Percentiles rank a stretch among this genome's conserved stretches.
phyloP scores from a whole-genome alignment of 1,284 basidiomycete genomes.

The Sparassis latifolia region DNA sequence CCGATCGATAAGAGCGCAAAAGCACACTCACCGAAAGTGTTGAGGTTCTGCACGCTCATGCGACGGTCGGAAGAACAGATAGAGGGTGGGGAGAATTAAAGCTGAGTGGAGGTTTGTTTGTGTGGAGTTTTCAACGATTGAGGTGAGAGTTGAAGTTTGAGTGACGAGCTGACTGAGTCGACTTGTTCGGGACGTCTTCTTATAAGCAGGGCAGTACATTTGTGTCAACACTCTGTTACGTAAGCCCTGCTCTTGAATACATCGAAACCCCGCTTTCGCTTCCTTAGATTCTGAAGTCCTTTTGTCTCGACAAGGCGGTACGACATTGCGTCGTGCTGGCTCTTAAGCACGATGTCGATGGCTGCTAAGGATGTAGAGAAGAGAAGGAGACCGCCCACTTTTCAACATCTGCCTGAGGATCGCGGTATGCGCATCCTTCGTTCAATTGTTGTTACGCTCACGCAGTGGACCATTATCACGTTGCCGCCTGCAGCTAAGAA shows the following conservation, averaged over 20 bases:
- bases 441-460: neutral
- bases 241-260: neutral
- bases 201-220: neutral
- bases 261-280: neutral
- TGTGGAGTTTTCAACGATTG: slow-evolving; percentile 9
- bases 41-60: slow-evolving; percentile 90
- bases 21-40: slow-evolving; percentile 58
- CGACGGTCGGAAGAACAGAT: slow-evolving; percentile 41
- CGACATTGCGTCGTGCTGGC: too few relatives aligned
- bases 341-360: slow-evolving; percentile 2
- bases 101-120: slow-evolving; percentile 40
- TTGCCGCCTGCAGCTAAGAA: slow-evolving; percentile 47
- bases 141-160: slow-evolving; percentile 25
- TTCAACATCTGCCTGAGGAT: slow-evolving; percentile 55
- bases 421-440: slow-evolving; percentile 41
- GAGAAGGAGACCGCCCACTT: slow-evolving; percentile 59
- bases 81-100: slow-evolving; percentile 29
- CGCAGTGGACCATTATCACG: neutral
- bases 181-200: neutral
- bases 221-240: slow-evolving; percentile 1
- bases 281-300: neutral
- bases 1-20: slow-evolving; percentile 28
- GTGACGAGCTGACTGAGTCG: slow-evolving; percentile 13
- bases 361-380: slow-evolving; percentile 26
- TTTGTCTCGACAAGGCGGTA: too few relatives aligned